Evolutionary conservation across 2,329 filamentous ascomycete species (phyloP), one percentile per base, ranked within the genome.

Genomic region (Trichophyton equinum): DNA sequence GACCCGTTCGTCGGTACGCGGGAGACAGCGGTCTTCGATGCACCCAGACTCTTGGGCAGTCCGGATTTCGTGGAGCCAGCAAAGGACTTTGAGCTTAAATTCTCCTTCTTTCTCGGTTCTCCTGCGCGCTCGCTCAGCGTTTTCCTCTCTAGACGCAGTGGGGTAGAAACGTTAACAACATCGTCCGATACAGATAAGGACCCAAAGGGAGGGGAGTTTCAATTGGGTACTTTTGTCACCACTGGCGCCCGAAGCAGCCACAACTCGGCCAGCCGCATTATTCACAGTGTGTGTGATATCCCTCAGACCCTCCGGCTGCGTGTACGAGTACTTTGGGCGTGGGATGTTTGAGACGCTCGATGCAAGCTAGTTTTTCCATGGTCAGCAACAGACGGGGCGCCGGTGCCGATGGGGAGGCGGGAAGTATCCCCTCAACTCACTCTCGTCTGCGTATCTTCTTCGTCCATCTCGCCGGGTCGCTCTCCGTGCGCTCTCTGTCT

Each of bases 81-180:
- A 25, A 53, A 53, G 3, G 27, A n/a, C 22, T 15, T 49, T 13
- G 22, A 20, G n/a, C 20, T 22, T 18, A 76, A 70, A 51, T 73
- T 71, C 62, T 72, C 38, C 8, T 40, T 57, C 9, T 57, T 57
- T n/a, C 27, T 77, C 36, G 75, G 79, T 62, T 86, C 83, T 63
- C 72, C 79, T 36, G 79, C 82, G 65, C 77, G 77, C 61, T 85
- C 81, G 20, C 72, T 73, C 27, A 85, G 72, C 13, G 81, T 27
- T 40, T 57, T 57, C 30, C 38, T 38, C 8, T 38, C 55, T 57
- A 38, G 30, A n/a, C n/a, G 13, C 6, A 9, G 22, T 22, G n/a
- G 18, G 13, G 49, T 30, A 6, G 49, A 33, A 20, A 15, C n/a
- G 18, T 53, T 33, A 53, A 25, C 27, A 13, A 7, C 49, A 15